These are phyloP conservation scores for Globisporangium orthogonon DNA, from an alignment of 352 stramenopile species.

Conservation along the genomic window DNA sequence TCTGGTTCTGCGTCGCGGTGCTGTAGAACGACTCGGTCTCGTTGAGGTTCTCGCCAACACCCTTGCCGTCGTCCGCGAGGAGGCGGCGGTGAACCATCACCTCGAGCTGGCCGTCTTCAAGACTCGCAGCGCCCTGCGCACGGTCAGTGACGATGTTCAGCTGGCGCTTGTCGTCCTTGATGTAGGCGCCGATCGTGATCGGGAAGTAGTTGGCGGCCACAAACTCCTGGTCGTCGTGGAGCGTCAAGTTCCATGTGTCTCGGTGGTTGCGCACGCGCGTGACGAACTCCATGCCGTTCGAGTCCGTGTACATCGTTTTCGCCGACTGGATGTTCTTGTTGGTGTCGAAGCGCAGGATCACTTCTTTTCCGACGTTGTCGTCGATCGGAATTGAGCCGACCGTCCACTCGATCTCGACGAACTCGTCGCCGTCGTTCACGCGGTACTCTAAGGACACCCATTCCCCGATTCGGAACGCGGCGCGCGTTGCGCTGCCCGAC, in stretches of 20 bases:
- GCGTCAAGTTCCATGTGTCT: constrained; percentile 85
- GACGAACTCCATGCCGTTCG: constrained; percentile 94
- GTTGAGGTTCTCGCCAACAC: constrained; percentile 91
- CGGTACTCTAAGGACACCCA: constrained; percentile 92
- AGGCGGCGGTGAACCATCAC: constrained; percentile 97
- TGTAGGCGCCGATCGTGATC: constrained; percentile 92
- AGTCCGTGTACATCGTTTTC: constrained; percentile 89
- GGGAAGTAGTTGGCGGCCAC: constrained; percentile 97
- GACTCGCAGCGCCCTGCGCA: constrained; percentile 88
- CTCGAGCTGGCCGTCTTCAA: constrained; percentile 91
- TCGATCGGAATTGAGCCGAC: constrained; percentile 69
- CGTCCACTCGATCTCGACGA: constrained; percentile 94
- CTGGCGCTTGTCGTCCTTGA: constrained; percentile 85
- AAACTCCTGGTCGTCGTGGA: constrained; percentile 88
- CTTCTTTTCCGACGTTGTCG: constrained; percentile 91
- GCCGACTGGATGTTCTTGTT: constrained; percentile 44
- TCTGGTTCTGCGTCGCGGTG: constrained; percentile 44
- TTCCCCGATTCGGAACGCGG: constrained; percentile 69
- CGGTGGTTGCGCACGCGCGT: constrained; percentile 84
- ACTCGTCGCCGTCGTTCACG: constrained; percentile 78
- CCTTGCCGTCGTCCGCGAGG: constrained; percentile 90
- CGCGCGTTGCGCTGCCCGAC: constrained; percentile 25
- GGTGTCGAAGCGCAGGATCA: constrained; percentile 90
- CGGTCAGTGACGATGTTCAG: constrained; percentile 90
- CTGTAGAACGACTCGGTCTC: constrained; percentile 87